A percentile compares a stretch with the other conserved stretches of the same genome.
Conservation (phyloP, 2,329 filamentous ascomycete genomes). For the Amauroascus niger region DNA sequence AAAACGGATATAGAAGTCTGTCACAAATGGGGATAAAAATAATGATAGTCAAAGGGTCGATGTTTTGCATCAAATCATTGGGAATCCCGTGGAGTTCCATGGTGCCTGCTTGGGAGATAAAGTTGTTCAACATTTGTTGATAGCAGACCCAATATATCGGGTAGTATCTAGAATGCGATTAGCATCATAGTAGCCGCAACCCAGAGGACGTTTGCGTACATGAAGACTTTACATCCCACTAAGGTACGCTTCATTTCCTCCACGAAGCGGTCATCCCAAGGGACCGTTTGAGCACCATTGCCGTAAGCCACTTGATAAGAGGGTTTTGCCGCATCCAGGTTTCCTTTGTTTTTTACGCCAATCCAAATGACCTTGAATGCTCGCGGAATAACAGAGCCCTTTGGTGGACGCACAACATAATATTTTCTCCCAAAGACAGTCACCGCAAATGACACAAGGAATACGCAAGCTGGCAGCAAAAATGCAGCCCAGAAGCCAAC, state of each 20-base stretch:
- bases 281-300: constrained; percentile 32
- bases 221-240: constrained; percentile 60
- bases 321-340: constrained; percentile 56
- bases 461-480: constrained; percentile 52
- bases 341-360: constrained; percentile 45
- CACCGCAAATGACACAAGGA: constrained; percentile 51
- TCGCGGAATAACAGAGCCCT: constrained; percentile 55
- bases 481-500: constrained; percentile 59
- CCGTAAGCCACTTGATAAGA: constrained; percentile 49
- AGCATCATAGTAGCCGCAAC: background rate
- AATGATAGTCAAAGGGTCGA: constrained; percentile 65
- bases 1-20: constrained; percentile 54
- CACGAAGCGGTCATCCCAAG: constrained; percentile 61
- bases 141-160: constrained; percentile 62
- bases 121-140: constrained; percentile 57
- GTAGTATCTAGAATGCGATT: constrained; percentile 30
- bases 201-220: constrained; percentile 36
- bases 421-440: constrained; percentile 38
- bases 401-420: constrained; percentile 43
- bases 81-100: constrained; percentile 60
- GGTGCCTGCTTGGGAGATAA: constrained; percentile 53
- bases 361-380: constrained; percentile 49
- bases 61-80: constrained; percentile 67
- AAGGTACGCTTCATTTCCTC: constrained; percentile 60
- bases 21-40: constrained; percentile 66